Evolutionary conservation across 257 asterid genomes (phyloP).

Genomic region (Henckelia pumila): DNA sequence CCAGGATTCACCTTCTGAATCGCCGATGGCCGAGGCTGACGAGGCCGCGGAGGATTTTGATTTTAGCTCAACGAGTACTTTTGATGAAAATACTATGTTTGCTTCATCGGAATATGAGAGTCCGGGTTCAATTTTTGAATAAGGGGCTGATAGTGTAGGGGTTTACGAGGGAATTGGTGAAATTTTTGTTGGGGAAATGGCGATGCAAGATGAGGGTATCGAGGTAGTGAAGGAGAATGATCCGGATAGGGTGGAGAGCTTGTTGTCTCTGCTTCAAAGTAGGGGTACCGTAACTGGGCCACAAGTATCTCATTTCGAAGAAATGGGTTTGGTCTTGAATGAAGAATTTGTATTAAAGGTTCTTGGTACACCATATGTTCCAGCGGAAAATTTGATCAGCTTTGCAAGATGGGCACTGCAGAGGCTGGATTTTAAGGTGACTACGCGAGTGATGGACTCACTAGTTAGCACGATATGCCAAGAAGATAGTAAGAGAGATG

Average conservation of each 20-base stretch:
- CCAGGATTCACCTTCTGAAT: conserved; percentile 31
- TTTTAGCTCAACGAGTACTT: conserved; percentile 30
- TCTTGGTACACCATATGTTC: conserved; percentile 52
- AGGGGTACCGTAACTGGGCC: conserved; percentile 44
- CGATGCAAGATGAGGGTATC: conserved; percentile 27
- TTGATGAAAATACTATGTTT: conserved; percentile 20
- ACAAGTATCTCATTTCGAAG: conserved; percentile 47
- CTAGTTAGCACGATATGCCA: conserved; percentile 47
- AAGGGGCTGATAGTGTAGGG: conserved; percentile 21
- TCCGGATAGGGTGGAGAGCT: conserved; percentile 48
- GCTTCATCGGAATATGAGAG: conserved; percentile 23
- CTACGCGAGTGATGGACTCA: conserved; percentile 38
- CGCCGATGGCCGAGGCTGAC: conserved; percentile 20
- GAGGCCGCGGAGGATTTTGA: conserved; percentile 25
- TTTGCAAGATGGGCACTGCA: conserved; percentile 60
- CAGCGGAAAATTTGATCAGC: conserved; percentile 58
- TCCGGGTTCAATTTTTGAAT: conserved; percentile 29
- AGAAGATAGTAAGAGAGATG: conserved; percentile 40
- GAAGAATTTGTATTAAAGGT: conserved; percentile 58
- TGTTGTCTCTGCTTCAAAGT: conserved; percentile 76
- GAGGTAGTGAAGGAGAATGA: conserved; percentile 38
- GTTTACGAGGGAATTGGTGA: conserved; percentile 27
- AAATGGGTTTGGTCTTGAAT: conserved; percentile 45
- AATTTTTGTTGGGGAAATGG: conserved; percentile 16
- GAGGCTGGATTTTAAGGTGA: conserved; percentile 38